These are phyloP conservation scores for Chalaropsis thielavioides DNA, from an alignment of 2,329 filamentous ascomycete genomes.

Conservation along the genomic window DNA sequence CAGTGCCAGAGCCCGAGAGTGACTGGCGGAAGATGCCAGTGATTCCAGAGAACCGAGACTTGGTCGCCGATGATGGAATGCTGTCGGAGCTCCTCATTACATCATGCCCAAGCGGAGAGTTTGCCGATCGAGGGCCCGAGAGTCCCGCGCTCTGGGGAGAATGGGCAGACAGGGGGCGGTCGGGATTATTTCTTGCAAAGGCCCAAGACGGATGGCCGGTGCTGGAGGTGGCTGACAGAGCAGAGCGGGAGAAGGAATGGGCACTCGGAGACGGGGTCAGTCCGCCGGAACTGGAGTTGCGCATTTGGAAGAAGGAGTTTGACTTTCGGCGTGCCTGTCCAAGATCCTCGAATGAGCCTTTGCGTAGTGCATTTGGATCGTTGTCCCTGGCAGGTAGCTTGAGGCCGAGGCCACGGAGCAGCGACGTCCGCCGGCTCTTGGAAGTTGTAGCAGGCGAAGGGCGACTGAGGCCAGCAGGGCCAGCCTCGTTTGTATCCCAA, in stretches of 20 bases:
- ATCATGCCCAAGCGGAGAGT: slow-evolving; percentile 10
- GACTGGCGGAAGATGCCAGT: slow-evolving; percentile 9
- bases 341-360: neutral
- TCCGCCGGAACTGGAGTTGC: neutral
- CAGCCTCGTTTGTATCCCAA: neutral
- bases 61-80: neutral
- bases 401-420: slow-evolving; percentile 3
- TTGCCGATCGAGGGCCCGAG: slow-evolving; percentile 8
- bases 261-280: neutral
- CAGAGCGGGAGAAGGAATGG: neutral
- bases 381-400: slow-evolving; percentile 1
- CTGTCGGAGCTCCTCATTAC: slow-evolving; percentile 14
- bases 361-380: neutral
- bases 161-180: neutral
- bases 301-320: slow-evolving; percentile 8
- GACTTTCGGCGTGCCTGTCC: neutral
- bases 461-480: neutral
- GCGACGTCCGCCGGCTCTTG: slow-evolving; percentile 4
- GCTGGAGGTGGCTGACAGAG: neutral
- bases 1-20: neutral
- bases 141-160: neutral
- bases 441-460: neutral
- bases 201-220: neutral
- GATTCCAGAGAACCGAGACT: slow-evolving; percentile 11
- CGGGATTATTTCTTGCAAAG: neutral